These are phyloP conservation scores for Rhizophagus sp. DNA, from an alignment of 192 early-diverging fungal genomes.

Conservation along the genomic window DNA sequence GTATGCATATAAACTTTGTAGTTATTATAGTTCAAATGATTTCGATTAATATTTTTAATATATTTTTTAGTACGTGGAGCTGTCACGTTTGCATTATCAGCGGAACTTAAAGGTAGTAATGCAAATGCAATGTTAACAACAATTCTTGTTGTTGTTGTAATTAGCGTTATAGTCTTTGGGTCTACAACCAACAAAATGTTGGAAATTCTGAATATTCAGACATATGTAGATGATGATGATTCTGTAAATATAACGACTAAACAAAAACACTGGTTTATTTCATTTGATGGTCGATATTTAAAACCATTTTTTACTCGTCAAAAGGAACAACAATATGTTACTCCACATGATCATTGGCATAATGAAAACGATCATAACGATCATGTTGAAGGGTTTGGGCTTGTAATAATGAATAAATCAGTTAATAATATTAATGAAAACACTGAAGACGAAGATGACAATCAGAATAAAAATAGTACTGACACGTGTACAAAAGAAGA, in stretches of 20 bases:
- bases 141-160: constrained; percentile 88
- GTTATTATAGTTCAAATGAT: not conserved
- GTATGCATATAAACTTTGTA: not conserved
- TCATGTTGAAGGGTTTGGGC: not conserved
- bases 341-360: not conserved
- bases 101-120: constrained; percentile 69
- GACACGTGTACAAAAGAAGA: no score
- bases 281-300: not conserved
- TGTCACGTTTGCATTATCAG: constrained; percentile 92
- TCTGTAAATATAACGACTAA: constrained; percentile 35
- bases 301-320: not conserved
- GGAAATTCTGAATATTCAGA: constrained; percentile 72
- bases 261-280: not conserved
- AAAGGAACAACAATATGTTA: not conserved
- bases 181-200: constrained; percentile 85
- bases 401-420: not conserved
- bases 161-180: constrained; percentile 89
- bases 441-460: not conserved
- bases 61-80: constrained; percentile 75
- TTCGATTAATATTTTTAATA: no score
- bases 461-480: no score
- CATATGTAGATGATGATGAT: constrained; percentile 63
- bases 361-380: not conserved
- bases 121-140: constrained; percentile 82
- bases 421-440: not conserved